Evolutionary conservation across 495 filamentous ascomycete species (phyloP), one percentile per base, ranked within the genome.

Genomic region (Clavariopsis aquatica): DNA sequence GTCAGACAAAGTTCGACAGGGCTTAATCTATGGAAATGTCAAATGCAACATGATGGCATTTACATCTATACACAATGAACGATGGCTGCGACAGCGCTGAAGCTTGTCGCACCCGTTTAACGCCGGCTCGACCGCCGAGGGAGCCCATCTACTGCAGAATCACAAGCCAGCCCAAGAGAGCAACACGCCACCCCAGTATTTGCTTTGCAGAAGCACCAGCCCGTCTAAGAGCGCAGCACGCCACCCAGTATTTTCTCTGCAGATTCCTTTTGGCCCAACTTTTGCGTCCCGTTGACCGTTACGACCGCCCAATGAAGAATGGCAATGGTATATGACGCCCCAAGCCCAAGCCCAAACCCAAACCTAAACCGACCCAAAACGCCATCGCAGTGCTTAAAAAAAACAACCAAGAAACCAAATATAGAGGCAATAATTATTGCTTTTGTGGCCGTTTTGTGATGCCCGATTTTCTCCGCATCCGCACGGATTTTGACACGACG

Each of bases 361-460:
- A 9, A 23, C 28, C 51, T 13, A 53, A 28, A 29, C 19, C 15
- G 9, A 8, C 3, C 52, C 52, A 8, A 41, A 69, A 70, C 67
- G 62, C 67, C 67, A 6, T 49, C 53, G 67, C 67, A 66, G 65
- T 69, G 67, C 67, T 58, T 58, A 43, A 13, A 1, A 55, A 63
- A 49, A 3, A 2, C 47, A 24, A 49, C 4, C 20, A 23, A n/a
- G 43, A 4, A 24, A 46, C 23, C 2, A 29, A 28, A n/a, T 36
- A 27, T 34, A 23, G 36, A 46, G 5, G 26, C 31, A 26, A 36
- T 38, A 3, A 43, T 43, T 6, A 43, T 66, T 52, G 59, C 26
- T 52, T 62, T 2, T 62, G 47, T 27, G 52, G 29, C 28, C 55
- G 17, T 23, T 56, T 66, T 53, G 31, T 55, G 13, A 54, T 26